Evolutionary conservation across 495 filamentous ascomycete genomes (phyloP).

Genomic region (Xylona heveae): DNA sequence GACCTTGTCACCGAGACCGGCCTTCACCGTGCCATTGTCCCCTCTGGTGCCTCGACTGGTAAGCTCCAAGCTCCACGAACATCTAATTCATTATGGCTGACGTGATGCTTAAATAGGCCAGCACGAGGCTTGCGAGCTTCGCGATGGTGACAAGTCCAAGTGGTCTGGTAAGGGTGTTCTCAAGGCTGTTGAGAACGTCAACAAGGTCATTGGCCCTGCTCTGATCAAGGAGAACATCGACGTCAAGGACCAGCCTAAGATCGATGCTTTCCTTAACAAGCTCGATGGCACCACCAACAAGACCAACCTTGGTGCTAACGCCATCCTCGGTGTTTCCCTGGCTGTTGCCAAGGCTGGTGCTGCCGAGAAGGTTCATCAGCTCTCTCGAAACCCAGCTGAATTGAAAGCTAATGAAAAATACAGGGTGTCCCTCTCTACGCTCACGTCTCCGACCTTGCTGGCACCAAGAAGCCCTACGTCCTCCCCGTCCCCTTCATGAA

Average conservation of each 20-base stretch:
- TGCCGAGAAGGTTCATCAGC: slow-evolving; percentile 62
- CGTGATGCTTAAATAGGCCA: slow-evolving; percentile 33
- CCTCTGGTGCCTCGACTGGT: slow-evolving; percentile 95
- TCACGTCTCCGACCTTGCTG: slow-evolving; percentile 94
- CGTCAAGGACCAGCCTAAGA: slow-evolving; percentile 86
- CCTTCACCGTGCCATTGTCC: slow-evolving; percentile 95
- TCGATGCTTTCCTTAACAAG: slow-evolving; percentile 88
- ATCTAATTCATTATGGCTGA: neutral
- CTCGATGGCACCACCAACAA: slow-evolving; percentile 96
- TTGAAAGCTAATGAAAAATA: neutral
- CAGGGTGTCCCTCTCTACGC: slow-evolving; percentile 83
- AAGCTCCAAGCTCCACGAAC: slow-evolving; percentile 11
- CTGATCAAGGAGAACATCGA: slow-evolving; percentile 85
- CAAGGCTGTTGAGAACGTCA: slow-evolving; percentile 93
- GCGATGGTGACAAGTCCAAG: slow-evolving; percentile 92
- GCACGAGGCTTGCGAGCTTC: slow-evolving; percentile 96
- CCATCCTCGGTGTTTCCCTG: slow-evolving; percentile 90
- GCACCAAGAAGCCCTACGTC: slow-evolving; percentile 99
- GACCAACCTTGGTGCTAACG: slow-evolving; percentile 94
- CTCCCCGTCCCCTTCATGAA: slow-evolving; percentile 99
- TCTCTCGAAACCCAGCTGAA: neutral
- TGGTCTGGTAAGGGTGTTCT: slow-evolving; percentile 95
- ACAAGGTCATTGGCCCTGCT: slow-evolving; percentile 74
- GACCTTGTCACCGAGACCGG: slow-evolving; percentile 93
- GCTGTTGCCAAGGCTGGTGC: slow-evolving; percentile 96